A percentile compares a stretch with the other conserved stretches of the same genome.
Evolutionary conservation across 176 grass and related monocot genomes (phyloP).

Genomic region (Rhynchospora pubera): DNA sequence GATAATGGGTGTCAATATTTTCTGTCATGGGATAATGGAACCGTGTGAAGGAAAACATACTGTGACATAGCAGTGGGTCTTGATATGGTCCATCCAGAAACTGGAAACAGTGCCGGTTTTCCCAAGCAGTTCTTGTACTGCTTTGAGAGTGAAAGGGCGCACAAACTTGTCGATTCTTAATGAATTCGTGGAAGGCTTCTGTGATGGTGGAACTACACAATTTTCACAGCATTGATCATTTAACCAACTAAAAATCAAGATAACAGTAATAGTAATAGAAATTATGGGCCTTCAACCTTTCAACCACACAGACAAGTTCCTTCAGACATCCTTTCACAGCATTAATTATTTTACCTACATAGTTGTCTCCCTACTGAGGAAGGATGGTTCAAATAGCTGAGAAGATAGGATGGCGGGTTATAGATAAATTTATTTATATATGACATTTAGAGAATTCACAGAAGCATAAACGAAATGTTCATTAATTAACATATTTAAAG

Average conservation of each 20-base stretch:
- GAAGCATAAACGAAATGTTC: background rate
- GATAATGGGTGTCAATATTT: background rate
- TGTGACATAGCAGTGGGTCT: slow-evolving; percentile 98
- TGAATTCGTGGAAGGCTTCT: slow-evolving; percentile 74
- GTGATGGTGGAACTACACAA: slow-evolving; percentile 58
- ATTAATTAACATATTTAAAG: background rate
- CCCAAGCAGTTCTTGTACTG: slow-evolving; percentile 91
- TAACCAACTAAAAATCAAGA: slow-evolving; percentile 1
- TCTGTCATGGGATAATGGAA: background rate
- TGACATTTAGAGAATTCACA: background rate
- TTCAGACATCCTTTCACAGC: too few species aligned
- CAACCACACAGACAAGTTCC: too few species aligned
- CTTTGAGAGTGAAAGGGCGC: slow-evolving; percentile 91
- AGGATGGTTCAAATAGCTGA: background rate
- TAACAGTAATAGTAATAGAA: background rate
- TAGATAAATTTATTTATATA: background rate
- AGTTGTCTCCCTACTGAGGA: background rate
- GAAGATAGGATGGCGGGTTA: background rate
- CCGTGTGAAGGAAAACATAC: slow-evolving; percentile 37
- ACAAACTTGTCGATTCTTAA: slow-evolving; percentile 90
- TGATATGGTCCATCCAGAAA: slow-evolving; percentile 99
- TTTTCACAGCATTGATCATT: slow-evolving; percentile 1
- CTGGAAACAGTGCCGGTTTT: slow-evolving; percentile 81
- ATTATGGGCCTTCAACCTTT: background rate
- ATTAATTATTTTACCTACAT: background rate